Conservation (phyloP, 2,329 filamentous ascomycete genomes). For the Pseudonectria buxi region DNA sequence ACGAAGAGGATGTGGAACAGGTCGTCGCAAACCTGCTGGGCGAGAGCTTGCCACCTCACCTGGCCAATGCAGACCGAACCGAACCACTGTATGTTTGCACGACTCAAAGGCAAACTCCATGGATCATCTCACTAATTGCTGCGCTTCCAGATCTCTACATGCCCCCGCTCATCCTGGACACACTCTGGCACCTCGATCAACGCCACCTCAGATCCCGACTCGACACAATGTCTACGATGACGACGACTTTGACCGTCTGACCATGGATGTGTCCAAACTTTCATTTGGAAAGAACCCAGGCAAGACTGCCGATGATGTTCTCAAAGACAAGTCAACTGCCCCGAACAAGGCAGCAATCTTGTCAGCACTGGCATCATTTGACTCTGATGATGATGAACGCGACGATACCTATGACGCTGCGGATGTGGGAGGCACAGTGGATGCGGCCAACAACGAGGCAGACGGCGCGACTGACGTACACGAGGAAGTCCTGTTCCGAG, state of each 20-base stretch:
- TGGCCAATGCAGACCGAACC: conserved; percentile 56
- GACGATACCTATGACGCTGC: conserved; percentile 94
- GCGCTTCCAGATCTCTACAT: conserved; percentile 21
- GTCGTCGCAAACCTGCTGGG: conserved; percentile 78
- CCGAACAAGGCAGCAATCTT: conserved; percentile 80
- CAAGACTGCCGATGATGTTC: conserved; percentile 64
- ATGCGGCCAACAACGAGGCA: conserved; percentile 54
- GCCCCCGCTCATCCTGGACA: conserved; percentile 13
- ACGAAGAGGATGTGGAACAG: conserved; percentile 67
- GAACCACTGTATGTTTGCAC: conserved; percentile 52
- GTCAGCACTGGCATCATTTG: conserved; percentile 80
- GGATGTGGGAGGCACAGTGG: conserved; percentile 85
- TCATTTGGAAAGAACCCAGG: conserved; percentile 69
- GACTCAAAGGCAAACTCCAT: background rate
- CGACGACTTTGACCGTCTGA: conserved; percentile 70
- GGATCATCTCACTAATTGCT: conserved; percentile 12
- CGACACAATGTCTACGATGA: conserved; percentile 73
- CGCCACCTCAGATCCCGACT: conserved; percentile 48
- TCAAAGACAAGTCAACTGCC: conserved; percentile 56
- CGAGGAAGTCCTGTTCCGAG: conserved; percentile 67
- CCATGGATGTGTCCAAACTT: conserved; percentile 58
- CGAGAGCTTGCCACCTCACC: conserved; percentile 62
- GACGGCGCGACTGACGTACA: conserved; percentile 43
- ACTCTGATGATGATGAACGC: conserved; percentile 90
- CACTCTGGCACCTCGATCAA: conserved; percentile 51